A percentile compares a stretch with the other conserved stretches of the same genome.
These are phyloP conservation scores for Picea engelmannii DNA, from an alignment of 83 land plant genomes.

Conservation along the genomic window DNA sequence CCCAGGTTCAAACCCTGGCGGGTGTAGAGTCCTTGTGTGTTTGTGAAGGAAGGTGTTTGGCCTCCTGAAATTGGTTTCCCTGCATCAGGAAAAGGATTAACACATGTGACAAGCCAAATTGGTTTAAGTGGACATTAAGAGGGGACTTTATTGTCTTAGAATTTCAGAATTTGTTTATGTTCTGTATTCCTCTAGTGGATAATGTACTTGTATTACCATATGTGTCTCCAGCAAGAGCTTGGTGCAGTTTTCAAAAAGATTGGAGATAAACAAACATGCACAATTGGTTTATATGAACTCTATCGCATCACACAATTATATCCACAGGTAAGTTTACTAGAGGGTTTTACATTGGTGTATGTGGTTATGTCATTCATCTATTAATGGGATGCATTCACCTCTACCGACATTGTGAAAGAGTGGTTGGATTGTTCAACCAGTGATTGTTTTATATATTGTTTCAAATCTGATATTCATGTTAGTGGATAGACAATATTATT, in stretches of 20 bases:
- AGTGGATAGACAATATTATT: neutral
- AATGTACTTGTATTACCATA: neutral
- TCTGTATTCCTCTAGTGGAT: neutral
- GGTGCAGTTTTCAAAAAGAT: constrained; percentile 99
- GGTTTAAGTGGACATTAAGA: no score
- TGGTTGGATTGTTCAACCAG: neutral
- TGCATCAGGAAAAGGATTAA: no score
- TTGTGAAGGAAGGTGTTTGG: no score
- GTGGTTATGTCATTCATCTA: neutral
- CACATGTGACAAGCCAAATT: no score
- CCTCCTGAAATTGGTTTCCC: no score
- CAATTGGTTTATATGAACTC: constrained; percentile 94
- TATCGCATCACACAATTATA: constrained; percentile 97
- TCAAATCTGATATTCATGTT: neutral
- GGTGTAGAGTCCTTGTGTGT: no score
- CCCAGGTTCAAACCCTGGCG: no score
- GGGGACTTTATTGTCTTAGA: no score
- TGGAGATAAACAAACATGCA: constrained; percentile 99
- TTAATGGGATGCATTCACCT: neutral
- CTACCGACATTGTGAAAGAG: neutral
- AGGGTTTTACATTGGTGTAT: no score
- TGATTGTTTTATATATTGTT: no score
- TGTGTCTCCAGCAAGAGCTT: constrained; percentile 83
- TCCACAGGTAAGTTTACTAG: constrained; percentile 67
- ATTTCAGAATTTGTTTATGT: no score